These are phyloP conservation scores for Brassica balearica DNA, from an alignment of 441 rosid genomes.

Conservation along the genomic window DNA sequence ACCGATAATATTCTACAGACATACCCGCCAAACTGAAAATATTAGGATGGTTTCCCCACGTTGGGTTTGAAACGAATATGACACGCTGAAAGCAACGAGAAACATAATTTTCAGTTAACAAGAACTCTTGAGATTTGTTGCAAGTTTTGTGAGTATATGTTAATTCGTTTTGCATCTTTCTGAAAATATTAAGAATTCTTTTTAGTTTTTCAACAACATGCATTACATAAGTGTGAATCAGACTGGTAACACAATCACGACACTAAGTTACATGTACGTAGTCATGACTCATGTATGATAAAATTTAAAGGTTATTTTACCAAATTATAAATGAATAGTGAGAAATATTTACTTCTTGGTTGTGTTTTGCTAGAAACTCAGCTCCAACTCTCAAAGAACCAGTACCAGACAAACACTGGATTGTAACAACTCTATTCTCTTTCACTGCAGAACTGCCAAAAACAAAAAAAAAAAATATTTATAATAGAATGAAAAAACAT, in stretches of 20 bases:
- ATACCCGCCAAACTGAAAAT: constrained; percentile 74
- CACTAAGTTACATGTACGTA: neutral
- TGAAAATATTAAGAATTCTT: neutral
- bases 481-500: neutral
- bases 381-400: constrained; percentile 92
- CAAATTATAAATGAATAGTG: neutral
- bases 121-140: neutral
- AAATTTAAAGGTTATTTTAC: neutral
- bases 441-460: constrained; percentile 61
- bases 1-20: constrained; percentile 72
- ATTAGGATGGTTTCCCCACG: constrained; percentile 92
- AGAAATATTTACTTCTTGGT: constrained; percentile 58
- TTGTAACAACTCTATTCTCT: constrained; percentile 73
- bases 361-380: constrained; percentile 83
- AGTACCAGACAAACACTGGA: constrained; percentile 91
- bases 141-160: neutral
- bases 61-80: constrained; percentile 77
- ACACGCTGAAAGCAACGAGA: constrained; percentile 52
- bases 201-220: neutral
- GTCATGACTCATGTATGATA: neutral
- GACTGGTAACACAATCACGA: neutral
- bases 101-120: neutral
- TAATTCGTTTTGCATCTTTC: neutral
- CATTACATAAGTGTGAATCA: neutral
- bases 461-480: neutral